A percentile compares a stretch with the other conserved stretches of the same genome.
phyloP scores from a whole-genome alignment of 1,139 yeast species.

The Diutina neorugosa region DNA sequence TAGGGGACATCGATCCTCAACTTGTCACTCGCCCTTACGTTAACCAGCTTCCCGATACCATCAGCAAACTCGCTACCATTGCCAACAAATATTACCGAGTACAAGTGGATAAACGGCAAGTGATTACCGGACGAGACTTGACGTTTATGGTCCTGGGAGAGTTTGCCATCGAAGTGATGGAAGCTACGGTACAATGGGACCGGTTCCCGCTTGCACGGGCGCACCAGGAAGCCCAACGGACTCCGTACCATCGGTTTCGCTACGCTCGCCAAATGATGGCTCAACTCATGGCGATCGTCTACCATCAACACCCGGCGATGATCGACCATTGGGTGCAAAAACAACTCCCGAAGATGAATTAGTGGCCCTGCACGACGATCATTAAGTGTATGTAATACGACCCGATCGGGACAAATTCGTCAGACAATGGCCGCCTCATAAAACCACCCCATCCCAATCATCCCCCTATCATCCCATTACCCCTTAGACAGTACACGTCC shows the following conservation, averaged over 20 bases:
- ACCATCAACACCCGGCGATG: neutral
- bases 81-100: neutral
- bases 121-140: neutral
- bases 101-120: neutral
- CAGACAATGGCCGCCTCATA: neutral
- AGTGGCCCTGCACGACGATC: neutral
- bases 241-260: neutral
- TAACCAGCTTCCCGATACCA: neutral
- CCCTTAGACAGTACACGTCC: too few relatives aligned
- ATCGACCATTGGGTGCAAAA: neutral
- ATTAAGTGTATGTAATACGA: neutral
- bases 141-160: neutral
- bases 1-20: neutral
- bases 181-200: neutral
- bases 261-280: neutral
- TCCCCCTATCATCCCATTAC: too few relatives aligned
- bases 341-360: too few relatives aligned
- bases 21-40: neutral
- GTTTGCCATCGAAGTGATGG: neutral
- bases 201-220: neutral
- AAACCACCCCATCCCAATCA: too few relatives aligned
- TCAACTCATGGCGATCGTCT: neutral
- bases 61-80: neutral
- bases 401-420: neutral
- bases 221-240: neutral